A percentile compares a stretch with the other conserved stretches of the same genome.
These are phyloP conservation scores for Vinca major DNA, from an alignment of 305 asterid genomes.

Conservation along the genomic window DNA sequence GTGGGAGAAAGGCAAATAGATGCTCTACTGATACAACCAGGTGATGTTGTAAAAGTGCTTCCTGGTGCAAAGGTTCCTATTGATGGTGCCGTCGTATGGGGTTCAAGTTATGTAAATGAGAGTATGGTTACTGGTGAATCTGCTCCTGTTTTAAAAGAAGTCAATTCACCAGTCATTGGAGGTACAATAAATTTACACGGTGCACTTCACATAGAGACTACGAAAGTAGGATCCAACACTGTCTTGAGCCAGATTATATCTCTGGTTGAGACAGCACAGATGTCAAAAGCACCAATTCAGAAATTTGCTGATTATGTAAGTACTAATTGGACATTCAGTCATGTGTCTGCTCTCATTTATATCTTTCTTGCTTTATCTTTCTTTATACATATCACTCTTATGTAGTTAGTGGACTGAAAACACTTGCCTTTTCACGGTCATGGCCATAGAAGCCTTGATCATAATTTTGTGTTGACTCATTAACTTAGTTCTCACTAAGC, in stretches of 20 bases:
- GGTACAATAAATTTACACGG: conserved; percentile 96
- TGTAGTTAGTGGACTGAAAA: too few relatives aligned
- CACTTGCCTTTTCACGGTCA: too few relatives aligned
- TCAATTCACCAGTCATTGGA: conserved; percentile 63
- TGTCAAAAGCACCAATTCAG: conserved; percentile 99
- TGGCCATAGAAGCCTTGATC: too few relatives aligned
- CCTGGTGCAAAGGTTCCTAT: conserved; percentile 93
- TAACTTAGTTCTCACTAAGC: neutral
- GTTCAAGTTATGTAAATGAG: conserved; percentile 91
- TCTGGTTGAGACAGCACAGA: conserved; percentile 99
- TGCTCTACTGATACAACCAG: conserved; percentile 87
- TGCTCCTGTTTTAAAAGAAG: conserved; percentile 65
- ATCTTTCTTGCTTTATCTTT: too few relatives aligned
- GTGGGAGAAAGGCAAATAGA: conserved; percentile 86
- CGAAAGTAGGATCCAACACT: conserved; percentile 88
- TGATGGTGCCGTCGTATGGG: conserved; percentile 92
- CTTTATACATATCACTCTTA: too few relatives aligned
- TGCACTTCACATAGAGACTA: conserved; percentile 72
- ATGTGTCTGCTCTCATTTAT: neutral
- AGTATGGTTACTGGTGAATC: conserved; percentile 99
- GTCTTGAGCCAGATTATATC: conserved; percentile 93
- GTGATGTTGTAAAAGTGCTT: conserved; percentile 77
- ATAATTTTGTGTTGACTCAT: neutral
- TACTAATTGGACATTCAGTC: conserved; percentile 16
- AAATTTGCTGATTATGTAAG: conserved; percentile 94